Percentiles rank a stretch among this genome's conserved stretches.
Evolutionary conservation across 2,329 filamentous ascomycete genomes (phyloP).

Genomic region (Diaporthe helianthi): DNA sequence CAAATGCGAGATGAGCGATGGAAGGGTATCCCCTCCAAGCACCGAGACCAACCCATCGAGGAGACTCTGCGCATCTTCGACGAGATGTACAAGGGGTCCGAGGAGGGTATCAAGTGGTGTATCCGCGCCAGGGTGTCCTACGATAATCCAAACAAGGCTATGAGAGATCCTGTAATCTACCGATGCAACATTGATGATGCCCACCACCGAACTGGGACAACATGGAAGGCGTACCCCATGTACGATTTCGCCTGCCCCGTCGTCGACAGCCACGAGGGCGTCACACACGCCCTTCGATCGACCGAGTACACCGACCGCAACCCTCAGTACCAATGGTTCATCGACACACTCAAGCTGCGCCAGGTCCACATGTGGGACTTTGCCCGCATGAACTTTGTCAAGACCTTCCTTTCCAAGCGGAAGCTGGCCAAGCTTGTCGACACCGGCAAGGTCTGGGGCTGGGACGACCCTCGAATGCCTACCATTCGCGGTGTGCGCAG

Average conservation of each 20-base stretch:
- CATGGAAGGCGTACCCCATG: conserved; percentile 87
- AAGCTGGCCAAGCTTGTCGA: conserved; percentile 87
- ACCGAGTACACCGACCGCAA: conserved; percentile 90
- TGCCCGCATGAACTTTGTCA: conserved; percentile 82
- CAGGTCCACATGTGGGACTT: conserved; percentile 88
- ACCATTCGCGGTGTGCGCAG: conserved; percentile 81
- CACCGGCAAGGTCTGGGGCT: conserved; percentile 77
- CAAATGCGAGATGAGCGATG: conserved; percentile 86
- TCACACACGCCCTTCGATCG: conserved; percentile 82
- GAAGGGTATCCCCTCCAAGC: conserved; percentile 81
- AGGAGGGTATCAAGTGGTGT: conserved; percentile 83
- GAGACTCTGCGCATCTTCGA: conserved; percentile 87
- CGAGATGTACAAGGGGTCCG: conserved; percentile 88
- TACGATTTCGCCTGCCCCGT: conserved; percentile 89
- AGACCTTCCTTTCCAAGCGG: conserved; percentile 83
- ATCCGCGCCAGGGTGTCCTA: conserved; percentile 94
- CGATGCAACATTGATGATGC: conserved; percentile 76
- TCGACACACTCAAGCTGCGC: conserved; percentile 75
- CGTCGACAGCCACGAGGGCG: conserved; percentile 80
- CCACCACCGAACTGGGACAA: conserved; percentile 80
- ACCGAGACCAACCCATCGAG: conserved; percentile 79
- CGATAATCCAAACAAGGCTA: conserved; percentile 92
- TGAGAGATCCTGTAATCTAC: conserved; percentile 97
- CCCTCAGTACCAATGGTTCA: conserved; percentile 86
- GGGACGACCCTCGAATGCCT: conserved; percentile 88